A percentile compares a stretch with the other conserved stretches of the same genome.
Evolutionary conservation across 345 rosid species (phyloP).

Genomic region (Hibiscus tridactylites): DNA sequence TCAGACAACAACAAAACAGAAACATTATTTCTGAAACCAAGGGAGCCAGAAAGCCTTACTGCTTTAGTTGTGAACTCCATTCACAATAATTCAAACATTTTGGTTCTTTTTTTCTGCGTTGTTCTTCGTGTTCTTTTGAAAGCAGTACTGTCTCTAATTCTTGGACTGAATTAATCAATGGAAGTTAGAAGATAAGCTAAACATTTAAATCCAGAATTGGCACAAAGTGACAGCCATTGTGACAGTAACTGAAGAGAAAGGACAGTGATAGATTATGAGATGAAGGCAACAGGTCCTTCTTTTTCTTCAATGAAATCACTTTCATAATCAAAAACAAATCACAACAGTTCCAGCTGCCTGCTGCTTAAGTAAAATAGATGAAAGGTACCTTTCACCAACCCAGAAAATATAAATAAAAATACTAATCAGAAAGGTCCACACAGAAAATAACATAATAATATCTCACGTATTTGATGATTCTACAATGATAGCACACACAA

Average conservation of each 20-base stretch:
- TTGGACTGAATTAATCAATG: neutral
- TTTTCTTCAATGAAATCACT: constrained; percentile 8
- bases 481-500: no score
- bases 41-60: no score
- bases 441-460: no score
- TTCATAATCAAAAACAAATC: constrained; percentile 22
- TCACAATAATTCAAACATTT: no score
- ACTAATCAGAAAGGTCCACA: constrained; percentile 21
- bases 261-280: neutral
- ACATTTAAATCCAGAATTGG: neutral
- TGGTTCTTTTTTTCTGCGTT: no score
- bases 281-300: constrained; percentile 8
- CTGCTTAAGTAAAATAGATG: constrained; percentile 18
- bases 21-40: no score
- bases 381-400: constrained; percentile 19
- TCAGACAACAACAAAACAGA: no score
- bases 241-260: neutral
- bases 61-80: no score
- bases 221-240: neutral
- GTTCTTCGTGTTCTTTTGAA: neutral
- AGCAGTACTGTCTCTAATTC: neutral
- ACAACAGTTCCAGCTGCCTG: constrained; percentile 19
- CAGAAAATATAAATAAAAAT: neutral
- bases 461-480: no score
- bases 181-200: neutral